Conservation (phyloP, 768 basidiomycete species). For the Phylloporus sp. region DNA sequence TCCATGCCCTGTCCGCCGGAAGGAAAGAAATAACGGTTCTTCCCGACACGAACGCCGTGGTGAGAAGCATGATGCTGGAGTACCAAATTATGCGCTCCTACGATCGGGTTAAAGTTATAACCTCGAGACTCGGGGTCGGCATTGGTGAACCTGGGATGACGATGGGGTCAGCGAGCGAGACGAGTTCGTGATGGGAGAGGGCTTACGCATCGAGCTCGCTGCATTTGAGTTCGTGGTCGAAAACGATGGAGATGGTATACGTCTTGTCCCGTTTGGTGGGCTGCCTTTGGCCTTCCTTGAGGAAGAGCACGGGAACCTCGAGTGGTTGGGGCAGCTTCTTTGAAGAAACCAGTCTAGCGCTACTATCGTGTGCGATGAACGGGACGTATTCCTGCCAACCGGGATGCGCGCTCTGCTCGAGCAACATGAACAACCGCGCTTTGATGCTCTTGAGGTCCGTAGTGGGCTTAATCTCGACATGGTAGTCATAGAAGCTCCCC, state of each 20-base stretch:
- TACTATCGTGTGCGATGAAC: conserved; percentile 38
- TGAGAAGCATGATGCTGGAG: conserved; percentile 40
- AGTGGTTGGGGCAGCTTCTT: conserved; percentile 36
- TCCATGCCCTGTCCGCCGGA: conserved; percentile 19
- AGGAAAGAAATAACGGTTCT: conserved; percentile 49
- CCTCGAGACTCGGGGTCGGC: conserved; percentile 35
- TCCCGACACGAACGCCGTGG: conserved; percentile 43
- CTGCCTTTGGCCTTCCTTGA: conserved; percentile 36
- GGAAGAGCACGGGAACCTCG: conserved; percentile 30
- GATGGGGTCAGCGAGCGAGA: not conserved
- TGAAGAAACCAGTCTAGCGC: conserved; percentile 39
- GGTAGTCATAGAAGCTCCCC: conserved; percentile 42
- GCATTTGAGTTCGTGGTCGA: conserved; percentile 28
- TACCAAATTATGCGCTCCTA: conserved; percentile 45
- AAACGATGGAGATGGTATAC: conserved; percentile 37
- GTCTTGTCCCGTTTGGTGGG: conserved; percentile 29
- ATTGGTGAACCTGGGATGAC: conserved; percentile 33
- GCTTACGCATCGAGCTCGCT: conserved; percentile 33
- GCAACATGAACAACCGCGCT: conserved; percentile 38
- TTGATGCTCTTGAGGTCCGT: conserved; percentile 35
- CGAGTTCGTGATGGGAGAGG: not conserved
- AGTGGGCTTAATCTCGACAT: conserved; percentile 34
- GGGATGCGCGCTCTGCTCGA: conserved; percentile 33
- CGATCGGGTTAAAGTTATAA: conserved; percentile 39
- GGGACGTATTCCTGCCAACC: conserved; percentile 36